Percentiles rank a stretch among this genome's conserved stretches.
Evolutionary conservation across 805 yeast species (phyloP).

Genomic region (Torulaspora microellipsoides): DNA sequence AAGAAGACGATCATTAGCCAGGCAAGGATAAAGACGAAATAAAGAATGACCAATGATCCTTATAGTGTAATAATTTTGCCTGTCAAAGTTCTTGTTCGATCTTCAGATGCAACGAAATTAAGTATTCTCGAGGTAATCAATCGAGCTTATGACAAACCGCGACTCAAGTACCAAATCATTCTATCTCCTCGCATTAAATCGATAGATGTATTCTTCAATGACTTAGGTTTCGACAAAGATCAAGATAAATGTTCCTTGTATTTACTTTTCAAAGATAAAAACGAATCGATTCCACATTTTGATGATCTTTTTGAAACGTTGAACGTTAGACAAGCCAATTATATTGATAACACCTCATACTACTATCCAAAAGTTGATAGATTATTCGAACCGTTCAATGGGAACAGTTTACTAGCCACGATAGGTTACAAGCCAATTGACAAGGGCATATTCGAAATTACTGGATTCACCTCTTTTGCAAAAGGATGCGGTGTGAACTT

Average conservation of each 20-base stretch:
- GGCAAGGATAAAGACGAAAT: no score
- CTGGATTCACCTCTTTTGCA: slow-evolving; percentile 48
- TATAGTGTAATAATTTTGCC: slow-evolving; percentile 5
- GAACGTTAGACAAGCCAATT: slow-evolving; percentile 4
- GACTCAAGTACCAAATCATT: slow-evolving; percentile 42
- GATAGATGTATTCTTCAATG: slow-evolving; percentile 17
- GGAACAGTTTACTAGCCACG: slow-evolving; percentile 33
- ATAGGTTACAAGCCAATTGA: slow-evolving; percentile 33
- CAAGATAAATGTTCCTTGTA: slow-evolving; percentile 25
- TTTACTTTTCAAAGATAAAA: slow-evolving; percentile 21
- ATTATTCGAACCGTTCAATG: slow-evolving; percentile 15
- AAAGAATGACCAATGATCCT: no score
- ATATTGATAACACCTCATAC: slow-evolving; percentile 7
- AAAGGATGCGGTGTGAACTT: slow-evolving; percentile 16
- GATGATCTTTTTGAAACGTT: background rate
- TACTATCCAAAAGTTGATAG: slow-evolving; percentile 11
- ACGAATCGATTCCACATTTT: background rate
- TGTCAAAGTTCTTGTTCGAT: background rate
- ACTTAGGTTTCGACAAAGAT: slow-evolving; percentile 26
- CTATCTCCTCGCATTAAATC: slow-evolving; percentile 40
- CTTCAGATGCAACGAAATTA: background rate
- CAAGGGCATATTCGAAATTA: slow-evolving; percentile 38
- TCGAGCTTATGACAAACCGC: slow-evolving; percentile 47
- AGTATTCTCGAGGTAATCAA: slow-evolving; percentile 39
- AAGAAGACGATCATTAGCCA: no score